A percentile compares a stretch with the other conserved stretches of the same genome.
Evolutionary conservation across 2,329 filamentous ascomycete genomes (phyloP).

Genomic region (Atkinsonella texensis): DNA sequence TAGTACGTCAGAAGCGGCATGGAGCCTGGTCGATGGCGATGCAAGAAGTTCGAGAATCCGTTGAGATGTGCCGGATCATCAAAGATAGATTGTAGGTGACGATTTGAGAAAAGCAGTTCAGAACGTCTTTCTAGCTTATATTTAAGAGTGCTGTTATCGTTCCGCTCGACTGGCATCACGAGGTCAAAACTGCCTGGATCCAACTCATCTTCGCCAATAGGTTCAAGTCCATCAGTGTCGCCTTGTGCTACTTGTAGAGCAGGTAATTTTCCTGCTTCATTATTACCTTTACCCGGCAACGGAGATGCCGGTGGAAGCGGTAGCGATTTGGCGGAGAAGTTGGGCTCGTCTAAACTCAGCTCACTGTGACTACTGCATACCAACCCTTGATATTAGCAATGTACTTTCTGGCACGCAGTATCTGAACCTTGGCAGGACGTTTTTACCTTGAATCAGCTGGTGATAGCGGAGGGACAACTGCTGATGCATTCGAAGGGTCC

Average conservation of each 20-base stretch:
- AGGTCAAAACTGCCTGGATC: constrained; percentile 26
- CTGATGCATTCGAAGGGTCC: neutral
- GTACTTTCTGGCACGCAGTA: neutral
- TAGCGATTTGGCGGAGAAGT: constrained; percentile 6
- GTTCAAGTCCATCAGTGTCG: constrained; percentile 21
- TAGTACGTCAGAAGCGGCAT: constrained; percentile 59
- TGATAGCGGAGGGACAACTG: neutral
- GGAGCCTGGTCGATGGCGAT: constrained; percentile 45
- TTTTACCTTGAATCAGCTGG: neutral
- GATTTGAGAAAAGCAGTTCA: constrained; percentile 51
- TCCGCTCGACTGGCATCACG: constrained; percentile 13
- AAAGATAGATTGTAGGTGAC: constrained; percentile 56
- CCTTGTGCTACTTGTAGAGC: constrained; percentile 7
- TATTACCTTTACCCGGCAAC: neutral
- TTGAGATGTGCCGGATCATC: constrained; percentile 49
- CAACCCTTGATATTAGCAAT: neutral
- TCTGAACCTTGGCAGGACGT: neutral
- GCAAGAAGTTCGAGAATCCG: constrained; percentile 56
- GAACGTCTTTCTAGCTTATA: constrained; percentile 50
- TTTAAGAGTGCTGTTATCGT: constrained; percentile 2
- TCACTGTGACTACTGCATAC: constrained; percentile 7
- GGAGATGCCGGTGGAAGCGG: constrained; percentile 3
- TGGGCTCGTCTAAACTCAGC: constrained; percentile 6
- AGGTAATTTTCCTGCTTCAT: constrained; percentile 4
- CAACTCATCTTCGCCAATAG: constrained; percentile 23